Evolutionary conservation across 2,329 filamentous ascomycete species (phyloP).

Genomic region (Ambrosiella cleistominuta): DNA sequence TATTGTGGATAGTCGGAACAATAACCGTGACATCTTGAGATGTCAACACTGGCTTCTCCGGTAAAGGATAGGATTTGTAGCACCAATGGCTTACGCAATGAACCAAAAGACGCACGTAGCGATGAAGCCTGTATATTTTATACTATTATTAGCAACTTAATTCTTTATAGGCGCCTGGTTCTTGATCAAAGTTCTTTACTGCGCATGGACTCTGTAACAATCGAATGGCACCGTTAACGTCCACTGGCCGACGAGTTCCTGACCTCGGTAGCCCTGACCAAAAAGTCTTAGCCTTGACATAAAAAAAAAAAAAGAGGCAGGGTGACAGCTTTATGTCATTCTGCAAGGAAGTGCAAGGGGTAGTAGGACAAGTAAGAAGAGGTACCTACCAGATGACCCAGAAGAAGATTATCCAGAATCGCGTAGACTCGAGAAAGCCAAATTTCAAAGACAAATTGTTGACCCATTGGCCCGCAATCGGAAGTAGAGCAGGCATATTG

Average conservation of each 20-base stretch:
- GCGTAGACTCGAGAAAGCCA: too few species aligned
- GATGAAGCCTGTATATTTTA: constrained; percentile 47
- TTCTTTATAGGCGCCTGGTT: not conserved
- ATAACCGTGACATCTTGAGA: constrained; percentile 81
- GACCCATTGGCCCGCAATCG: not conserved
- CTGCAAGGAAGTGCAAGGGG: not conserved
- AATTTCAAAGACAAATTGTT: not conserved
- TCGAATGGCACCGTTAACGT: too few species aligned
- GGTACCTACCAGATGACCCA: constrained; percentile 13
- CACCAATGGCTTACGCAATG: constrained; percentile 74
- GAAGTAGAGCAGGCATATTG: too few species aligned
- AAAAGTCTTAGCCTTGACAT: too few species aligned
- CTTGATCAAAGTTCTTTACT: not conserved
- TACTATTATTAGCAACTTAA: not conserved
- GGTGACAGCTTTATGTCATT: not conserved
- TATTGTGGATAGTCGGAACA: constrained; percentile 79
- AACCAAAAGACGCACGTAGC: constrained; percentile 70
- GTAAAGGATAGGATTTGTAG: constrained; percentile 71
- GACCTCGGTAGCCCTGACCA: too few species aligned
- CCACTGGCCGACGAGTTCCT: too few species aligned
- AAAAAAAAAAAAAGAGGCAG: too few species aligned
- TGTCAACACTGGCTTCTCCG: constrained; percentile 62
- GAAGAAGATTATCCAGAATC: not conserved
- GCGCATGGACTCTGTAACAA: too few species aligned
- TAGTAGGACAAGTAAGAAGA: not conserved